These are phyloP conservation scores for Annulohypoxylon stygium DNA, from an alignment of 495 filamentous ascomycete species.

Conservation along the genomic window DNA sequence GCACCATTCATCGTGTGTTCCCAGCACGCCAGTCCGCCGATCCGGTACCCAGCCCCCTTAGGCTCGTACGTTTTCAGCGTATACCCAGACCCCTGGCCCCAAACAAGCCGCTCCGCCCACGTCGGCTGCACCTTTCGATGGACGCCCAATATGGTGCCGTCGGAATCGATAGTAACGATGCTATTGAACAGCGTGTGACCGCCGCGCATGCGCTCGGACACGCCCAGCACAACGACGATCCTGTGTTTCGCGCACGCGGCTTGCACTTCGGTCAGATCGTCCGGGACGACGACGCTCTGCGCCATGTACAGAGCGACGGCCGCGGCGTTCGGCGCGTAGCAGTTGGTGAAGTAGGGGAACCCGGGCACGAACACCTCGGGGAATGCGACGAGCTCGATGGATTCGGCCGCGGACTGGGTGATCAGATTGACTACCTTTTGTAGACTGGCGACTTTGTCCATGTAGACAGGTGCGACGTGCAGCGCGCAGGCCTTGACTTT, in stretches of 20 bases:
- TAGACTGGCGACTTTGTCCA: conserved; percentile 53
- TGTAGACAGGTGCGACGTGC: conserved; percentile 55
- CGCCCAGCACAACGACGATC: conserved; percentile 53
- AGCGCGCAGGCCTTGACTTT: conserved; percentile 53
- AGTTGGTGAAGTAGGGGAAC: conserved; percentile 55
- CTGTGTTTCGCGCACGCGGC: conserved; percentile 49
- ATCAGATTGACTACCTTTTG: conserved; percentile 50
- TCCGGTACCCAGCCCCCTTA: conserved; percentile 48
- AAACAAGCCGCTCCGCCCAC: conserved; percentile 61
- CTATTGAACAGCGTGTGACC: conserved; percentile 61
- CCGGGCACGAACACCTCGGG: conserved; percentile 56
- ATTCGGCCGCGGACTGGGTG: conserved; percentile 44
- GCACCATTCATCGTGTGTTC: conserved; percentile 64
- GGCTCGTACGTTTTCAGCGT: conserved; percentile 50
- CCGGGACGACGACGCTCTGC: conserved; percentile 53
- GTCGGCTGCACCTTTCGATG: conserved; percentile 66
- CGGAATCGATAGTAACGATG: conserved; percentile 55
- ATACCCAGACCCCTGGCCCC: conserved; percentile 59
- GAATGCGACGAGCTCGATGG: conserved; percentile 53
- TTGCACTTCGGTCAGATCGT: conserved; percentile 53
- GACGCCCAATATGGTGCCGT: conserved; percentile 58
- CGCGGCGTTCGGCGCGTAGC: conserved; percentile 50
- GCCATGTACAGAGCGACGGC: conserved; percentile 50
- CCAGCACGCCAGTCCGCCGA: conserved; percentile 64
- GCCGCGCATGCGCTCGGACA: conserved; percentile 56